Evolutionary conservation across 1,284 basidiomycete genomes (phyloP).

Genomic region (Mycosarcoma mackinlayi): DNA sequence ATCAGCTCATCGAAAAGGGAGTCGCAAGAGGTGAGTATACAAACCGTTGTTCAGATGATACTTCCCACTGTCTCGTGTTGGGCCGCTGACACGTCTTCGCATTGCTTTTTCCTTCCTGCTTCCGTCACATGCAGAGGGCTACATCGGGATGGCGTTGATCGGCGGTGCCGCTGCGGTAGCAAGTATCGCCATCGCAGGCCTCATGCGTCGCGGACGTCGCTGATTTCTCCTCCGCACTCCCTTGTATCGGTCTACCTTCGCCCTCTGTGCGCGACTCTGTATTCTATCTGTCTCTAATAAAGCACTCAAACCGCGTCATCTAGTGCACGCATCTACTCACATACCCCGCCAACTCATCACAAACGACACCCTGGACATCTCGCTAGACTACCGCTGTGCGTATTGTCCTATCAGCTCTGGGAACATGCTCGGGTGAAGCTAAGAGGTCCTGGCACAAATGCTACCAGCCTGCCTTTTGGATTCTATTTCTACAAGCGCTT

Average conservation of each 20-base stretch:
- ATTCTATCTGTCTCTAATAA: slow-evolving; percentile 9
- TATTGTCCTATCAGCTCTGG: not conserved
- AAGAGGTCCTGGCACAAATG: not conserved
- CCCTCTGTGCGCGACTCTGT: slow-evolving; percentile 7
- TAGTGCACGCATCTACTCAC: not conserved
- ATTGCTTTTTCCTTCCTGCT: not conserved
- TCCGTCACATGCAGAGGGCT: slow-evolving; percentile 76
- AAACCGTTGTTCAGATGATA: not conserved
- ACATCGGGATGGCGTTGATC: slow-evolving; percentile 92
- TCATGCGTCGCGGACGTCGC: slow-evolving; percentile 69
- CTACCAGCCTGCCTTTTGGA: not conserved
- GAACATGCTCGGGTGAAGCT: not conserved
- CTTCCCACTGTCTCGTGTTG: not conserved
- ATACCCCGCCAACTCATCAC: too few species aligned
- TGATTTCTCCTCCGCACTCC: slow-evolving; percentile 2
- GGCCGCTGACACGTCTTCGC: not conserved
- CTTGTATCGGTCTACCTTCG: not conserved
- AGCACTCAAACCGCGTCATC: not conserved
- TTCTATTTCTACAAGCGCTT: not conserved
- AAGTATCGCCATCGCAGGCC: slow-evolving; percentile 81
- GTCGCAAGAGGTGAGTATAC: slow-evolving; percentile 79
- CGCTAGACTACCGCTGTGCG: not conserved
- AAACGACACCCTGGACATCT: too few species aligned
- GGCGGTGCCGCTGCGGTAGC: slow-evolving; percentile 89
- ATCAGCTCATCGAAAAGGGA: slow-evolving; percentile 84